phyloP scores from a whole-genome alignment of 2,329 filamentous ascomycete genomes.

The Sporothrix pallida region DNA sequence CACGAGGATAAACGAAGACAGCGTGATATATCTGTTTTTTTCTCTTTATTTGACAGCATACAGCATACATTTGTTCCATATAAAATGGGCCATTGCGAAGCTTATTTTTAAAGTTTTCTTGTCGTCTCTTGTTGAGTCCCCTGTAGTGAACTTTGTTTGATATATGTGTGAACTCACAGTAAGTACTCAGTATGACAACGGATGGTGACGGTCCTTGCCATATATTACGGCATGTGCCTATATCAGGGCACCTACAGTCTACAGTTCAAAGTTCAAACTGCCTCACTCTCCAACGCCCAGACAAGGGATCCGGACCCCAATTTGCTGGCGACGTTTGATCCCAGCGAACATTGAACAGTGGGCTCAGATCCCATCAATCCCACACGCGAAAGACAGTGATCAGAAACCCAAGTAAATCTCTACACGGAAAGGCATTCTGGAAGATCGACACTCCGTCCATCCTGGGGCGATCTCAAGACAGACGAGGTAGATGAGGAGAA shows the following conservation, averaged over 20 bases:
- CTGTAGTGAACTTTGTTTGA: not conserved
- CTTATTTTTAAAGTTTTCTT: not conserved
- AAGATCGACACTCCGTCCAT: conserved; percentile 29
- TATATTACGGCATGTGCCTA: conserved; percentile 3
- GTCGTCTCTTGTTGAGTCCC: not conserved
- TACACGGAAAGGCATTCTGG: conserved; percentile 4
- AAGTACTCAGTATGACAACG: not conserved
- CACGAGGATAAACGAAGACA: not conserved
- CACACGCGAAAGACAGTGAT: not conserved
- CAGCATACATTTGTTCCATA: not conserved
- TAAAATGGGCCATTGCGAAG: conserved; percentile 7
- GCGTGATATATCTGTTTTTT: not conserved
- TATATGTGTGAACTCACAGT: not conserved
- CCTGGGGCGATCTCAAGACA: not conserved
- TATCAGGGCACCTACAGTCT: not conserved
- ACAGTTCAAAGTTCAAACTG: no score
- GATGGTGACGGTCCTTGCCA: not conserved
- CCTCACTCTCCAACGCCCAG: conserved; percentile 1
- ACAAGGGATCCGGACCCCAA: conserved; percentile 1
- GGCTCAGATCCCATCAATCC: not conserved
- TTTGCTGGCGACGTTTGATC: conserved; percentile 24
- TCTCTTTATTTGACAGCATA: not conserved
- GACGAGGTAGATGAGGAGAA: not conserved
- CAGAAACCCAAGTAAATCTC: not conserved
- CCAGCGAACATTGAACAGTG: not conserved